Conservation (phyloP, 2,329 filamentous ascomycete species). For the Salinomyces thailandicus region DNA sequence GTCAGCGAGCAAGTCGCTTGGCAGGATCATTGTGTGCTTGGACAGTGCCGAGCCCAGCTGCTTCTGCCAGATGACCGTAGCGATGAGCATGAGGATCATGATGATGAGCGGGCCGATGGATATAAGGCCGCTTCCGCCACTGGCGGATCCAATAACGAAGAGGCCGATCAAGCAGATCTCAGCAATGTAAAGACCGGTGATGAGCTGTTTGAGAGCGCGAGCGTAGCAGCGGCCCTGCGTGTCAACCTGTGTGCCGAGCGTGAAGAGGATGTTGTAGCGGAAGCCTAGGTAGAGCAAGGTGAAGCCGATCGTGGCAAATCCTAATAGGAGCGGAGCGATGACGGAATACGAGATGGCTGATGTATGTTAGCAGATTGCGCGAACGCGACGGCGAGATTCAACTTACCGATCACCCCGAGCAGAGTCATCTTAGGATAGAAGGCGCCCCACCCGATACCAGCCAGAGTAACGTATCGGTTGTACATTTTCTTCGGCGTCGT, state of each 20-base stretch:
- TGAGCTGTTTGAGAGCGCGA: constrained; percentile 35
- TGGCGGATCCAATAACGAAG: constrained; percentile 31
- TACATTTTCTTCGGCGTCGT: constrained; percentile 37
- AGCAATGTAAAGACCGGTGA: constrained; percentile 35
- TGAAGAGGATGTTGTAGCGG: constrained; percentile 40
- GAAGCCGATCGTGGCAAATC: constrained; percentile 35
- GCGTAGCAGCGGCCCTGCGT: constrained; percentile 35
- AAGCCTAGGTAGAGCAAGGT: constrained; percentile 36
- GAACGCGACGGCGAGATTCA: background rate
- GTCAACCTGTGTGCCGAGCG: constrained; percentile 33
- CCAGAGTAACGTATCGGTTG: constrained; percentile 31
- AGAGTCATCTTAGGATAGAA: constrained; percentile 30
- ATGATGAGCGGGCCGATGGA: constrained; percentile 32
- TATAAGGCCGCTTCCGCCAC: constrained; percentile 13
- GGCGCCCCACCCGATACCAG: constrained; percentile 33
- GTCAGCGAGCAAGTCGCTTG: constrained; percentile 12
- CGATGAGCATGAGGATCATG: constrained; percentile 30
- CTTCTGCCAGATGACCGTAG: constrained; percentile 33
- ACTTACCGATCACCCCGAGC: constrained; percentile 27
- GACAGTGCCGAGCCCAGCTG: constrained; percentile 24
- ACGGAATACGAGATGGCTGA: constrained; percentile 34
- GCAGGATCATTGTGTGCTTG: constrained; percentile 23
- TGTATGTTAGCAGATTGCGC: background rate
- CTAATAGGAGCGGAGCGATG: constrained; percentile 37
- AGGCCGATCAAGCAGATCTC: constrained; percentile 38